phyloP scores from a whole-genome alignment of 495 filamentous ascomycete genomes.

The Penicillium argentinense region DNA sequence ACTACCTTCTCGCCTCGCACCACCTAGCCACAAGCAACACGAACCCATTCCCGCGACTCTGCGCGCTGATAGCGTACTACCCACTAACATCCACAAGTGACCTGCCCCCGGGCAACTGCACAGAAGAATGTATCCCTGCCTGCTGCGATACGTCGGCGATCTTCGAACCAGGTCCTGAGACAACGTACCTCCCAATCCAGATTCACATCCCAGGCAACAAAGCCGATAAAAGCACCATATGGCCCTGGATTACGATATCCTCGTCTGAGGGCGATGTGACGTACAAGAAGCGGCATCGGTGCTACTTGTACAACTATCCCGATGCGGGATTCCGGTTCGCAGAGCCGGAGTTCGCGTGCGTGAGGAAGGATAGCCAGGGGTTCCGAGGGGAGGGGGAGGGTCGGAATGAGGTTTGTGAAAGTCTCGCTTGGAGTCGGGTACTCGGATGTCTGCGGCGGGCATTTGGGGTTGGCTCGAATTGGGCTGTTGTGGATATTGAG shows the following conservation, averaged over 20 bases:
- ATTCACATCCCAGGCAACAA: slow-evolving; percentile 53
- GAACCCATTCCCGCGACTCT: slow-evolving; percentile 43
- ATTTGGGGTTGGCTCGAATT: slow-evolving; percentile 47
- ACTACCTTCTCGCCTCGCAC: slow-evolving; percentile 52
- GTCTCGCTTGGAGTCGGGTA: slow-evolving; percentile 55
- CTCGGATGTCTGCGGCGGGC: slow-evolving; percentile 51
- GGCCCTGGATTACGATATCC: slow-evolving; percentile 25
- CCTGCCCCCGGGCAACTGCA: background rate
- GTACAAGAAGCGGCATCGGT: slow-evolving; percentile 46
- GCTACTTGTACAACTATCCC: slow-evolving; percentile 46
- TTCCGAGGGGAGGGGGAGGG: background rate
- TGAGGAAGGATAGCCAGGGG: slow-evolving; percentile 16
- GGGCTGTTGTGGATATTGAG: slow-evolving; percentile 57
- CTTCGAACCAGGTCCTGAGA: slow-evolving; percentile 31
- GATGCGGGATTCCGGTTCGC: slow-evolving; percentile 52
- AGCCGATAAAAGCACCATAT: slow-evolving; percentile 31
- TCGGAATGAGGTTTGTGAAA: slow-evolving; percentile 42
- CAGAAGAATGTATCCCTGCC: slow-evolving; percentile 18
- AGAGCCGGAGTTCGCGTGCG: slow-evolving; percentile 36
- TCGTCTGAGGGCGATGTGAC: slow-evolving; percentile 23
- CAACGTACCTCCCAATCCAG: slow-evolving; percentile 50
- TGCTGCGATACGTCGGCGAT: slow-evolving; percentile 32
- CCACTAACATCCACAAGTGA: slow-evolving; percentile 33
- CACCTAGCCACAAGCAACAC: slow-evolving; percentile 39
- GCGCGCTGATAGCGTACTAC: slow-evolving; percentile 60